Percentiles rank a stretch among this genome's conserved stretches.
Conservation (phyloP, 2,329 filamentous ascomycete genomes). For the Beauveria bassiana region DNA sequence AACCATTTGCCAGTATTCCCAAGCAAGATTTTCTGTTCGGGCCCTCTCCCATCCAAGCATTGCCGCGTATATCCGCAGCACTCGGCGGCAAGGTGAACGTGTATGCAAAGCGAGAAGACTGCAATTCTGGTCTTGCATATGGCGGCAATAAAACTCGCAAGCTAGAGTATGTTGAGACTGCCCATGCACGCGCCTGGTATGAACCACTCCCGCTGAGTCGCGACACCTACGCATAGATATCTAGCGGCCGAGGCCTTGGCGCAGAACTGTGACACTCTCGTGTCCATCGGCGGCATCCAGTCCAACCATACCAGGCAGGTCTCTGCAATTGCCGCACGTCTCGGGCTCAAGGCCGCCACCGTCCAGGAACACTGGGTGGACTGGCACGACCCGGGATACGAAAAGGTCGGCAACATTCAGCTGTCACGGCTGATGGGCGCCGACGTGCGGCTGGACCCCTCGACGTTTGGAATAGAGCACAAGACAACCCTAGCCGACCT, state of each 20-base stretch:
- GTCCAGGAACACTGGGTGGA: conserved; percentile 65
- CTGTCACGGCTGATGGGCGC: conserved; percentile 60
- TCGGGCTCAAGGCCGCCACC: conserved; percentile 45
- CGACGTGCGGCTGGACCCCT: conserved; percentile 52
- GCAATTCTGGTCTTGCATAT: conserved; percentile 58
- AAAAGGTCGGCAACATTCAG: conserved; percentile 63
- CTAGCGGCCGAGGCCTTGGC: conserved; percentile 55
- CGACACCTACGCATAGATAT: conserved; percentile 38
- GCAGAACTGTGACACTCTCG: conserved; percentile 51
- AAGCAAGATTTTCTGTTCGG: conserved; percentile 55
- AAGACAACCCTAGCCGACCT: conserved; percentile 51
- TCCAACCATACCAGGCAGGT: conserved; percentile 65
- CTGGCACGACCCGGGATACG: conserved; percentile 51
- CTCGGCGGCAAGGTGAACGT: conserved; percentile 53
- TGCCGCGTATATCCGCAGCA: conserved; percentile 56
- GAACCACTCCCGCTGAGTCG: neutral
- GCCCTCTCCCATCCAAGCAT: conserved; percentile 59
- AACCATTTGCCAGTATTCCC: conserved; percentile 56
- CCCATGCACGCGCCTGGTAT: neutral
- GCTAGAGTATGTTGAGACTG: conserved; percentile 41
- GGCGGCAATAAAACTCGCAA: conserved; percentile 66
- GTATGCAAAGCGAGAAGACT: conserved; percentile 66
- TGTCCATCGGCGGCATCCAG: conserved; percentile 61
- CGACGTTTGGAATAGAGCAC: conserved; percentile 60
- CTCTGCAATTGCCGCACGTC: conserved; percentile 50